A percentile compares a stretch with the other conserved stretches of the same genome.
These are phyloP conservation scores for Isochrysis galbana DNA, from an alignment of 78 protist genomes.

Conservation along the genomic window DNA sequence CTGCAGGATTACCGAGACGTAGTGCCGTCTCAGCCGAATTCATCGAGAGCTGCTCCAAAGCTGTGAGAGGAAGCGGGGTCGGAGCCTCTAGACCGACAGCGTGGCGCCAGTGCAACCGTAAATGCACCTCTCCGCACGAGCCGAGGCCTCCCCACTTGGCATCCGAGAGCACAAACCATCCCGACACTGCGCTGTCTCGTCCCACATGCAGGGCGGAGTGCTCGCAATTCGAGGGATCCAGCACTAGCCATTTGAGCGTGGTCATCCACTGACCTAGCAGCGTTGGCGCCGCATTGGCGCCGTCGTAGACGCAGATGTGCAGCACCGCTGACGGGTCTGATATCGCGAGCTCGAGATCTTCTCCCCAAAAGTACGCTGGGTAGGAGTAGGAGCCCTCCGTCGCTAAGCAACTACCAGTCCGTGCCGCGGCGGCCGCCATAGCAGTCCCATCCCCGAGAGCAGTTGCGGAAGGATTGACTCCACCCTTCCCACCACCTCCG, in stretches of 20 bases:
- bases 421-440: too few species aligned
- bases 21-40: neutral
- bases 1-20: neutral
- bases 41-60: neutral
- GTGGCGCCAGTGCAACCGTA: neutral
- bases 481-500: neutral
- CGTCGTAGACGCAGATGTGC: neutral
- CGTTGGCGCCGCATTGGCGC: neutral
- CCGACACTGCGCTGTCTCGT: neutral
- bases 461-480: too few species aligned
- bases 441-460: too few species aligned
- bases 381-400: neutral
- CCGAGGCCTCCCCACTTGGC: neutral
- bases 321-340: neutral
- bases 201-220: neutral
- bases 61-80: neutral
- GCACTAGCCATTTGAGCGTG: neutral
- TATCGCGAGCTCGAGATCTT: neutral
- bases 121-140: neutral
- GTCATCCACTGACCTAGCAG: neutral
- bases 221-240: neutral
- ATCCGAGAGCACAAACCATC: neutral
- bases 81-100: neutral
- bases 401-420: too few species aligned
- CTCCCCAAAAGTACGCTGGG: neutral